phyloP scores from a whole-genome alignment of 1,284 basidiomycete species.

The Golubevia pallescens region DNA sequence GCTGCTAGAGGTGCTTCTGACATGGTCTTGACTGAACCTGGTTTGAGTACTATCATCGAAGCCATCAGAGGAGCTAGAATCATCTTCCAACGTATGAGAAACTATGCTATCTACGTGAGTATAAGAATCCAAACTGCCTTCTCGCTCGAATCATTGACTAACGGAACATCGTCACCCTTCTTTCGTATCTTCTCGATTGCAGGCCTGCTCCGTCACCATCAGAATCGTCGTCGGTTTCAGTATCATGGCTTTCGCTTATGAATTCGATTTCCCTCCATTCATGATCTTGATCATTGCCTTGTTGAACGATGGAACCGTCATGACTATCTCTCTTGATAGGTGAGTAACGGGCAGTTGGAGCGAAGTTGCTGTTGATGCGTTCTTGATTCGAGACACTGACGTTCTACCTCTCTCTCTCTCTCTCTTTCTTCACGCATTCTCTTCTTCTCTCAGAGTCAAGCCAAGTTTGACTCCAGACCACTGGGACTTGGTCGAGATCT shows the following conservation, averaged over 20 bases:
- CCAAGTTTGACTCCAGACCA: not conserved
- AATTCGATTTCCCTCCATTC: not conserved
- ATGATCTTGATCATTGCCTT: not conserved
- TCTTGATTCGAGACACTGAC: too few species aligned
- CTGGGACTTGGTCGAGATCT: not conserved
- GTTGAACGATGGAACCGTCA: not conserved
- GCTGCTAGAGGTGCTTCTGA: not conserved
- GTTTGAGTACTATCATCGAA: not conserved
- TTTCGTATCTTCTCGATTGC: not conserved
- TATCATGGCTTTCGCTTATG: not conserved
- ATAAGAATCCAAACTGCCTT: not conserved
- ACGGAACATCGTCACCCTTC: not conserved
- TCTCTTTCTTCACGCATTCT: too few species aligned
- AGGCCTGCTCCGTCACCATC: not conserved
- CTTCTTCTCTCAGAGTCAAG: not conserved
- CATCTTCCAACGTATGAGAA: not conserved
- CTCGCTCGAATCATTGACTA: not conserved
- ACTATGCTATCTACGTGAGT: not conserved
- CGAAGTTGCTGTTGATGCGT: too few species aligned
- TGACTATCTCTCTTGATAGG: not conserved
- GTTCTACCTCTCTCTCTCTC: too few species aligned
- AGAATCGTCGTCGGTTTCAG: not conserved
- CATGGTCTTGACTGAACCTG: not conserved
- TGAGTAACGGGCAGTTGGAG: too few species aligned
- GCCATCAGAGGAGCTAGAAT: not conserved